Evolutionary conservation across 306 rosid genomes (phyloP).

Genomic region (Prunus salicina): DNA sequence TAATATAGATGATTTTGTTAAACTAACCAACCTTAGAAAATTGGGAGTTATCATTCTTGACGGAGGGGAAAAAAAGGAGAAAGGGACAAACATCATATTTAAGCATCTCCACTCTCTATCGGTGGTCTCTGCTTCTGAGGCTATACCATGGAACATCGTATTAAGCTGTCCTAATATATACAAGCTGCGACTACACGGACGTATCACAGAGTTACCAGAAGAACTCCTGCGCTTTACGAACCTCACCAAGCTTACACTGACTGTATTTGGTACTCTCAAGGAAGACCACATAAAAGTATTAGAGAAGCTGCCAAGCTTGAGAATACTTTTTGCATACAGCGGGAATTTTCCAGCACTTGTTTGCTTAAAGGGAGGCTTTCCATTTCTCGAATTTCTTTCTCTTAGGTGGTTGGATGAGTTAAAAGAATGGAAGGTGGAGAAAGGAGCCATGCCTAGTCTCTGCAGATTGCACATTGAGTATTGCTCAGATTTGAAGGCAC

Average conservation of each 20-base stretch:
- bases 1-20: slow-evolving; percentile 31
- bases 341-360: not conserved
- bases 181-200: not conserved
- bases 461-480: slow-evolving; percentile 15
- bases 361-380: slow-evolving; percentile 38
- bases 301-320: slow-evolving; percentile 45
- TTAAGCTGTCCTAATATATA: not conserved
- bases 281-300: slow-evolving; percentile 38
- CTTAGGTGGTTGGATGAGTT: slow-evolving; percentile 26
- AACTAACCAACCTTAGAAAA: slow-evolving; percentile 39
- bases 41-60: not conserved
- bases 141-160: not conserved
- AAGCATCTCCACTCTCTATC: not conserved
- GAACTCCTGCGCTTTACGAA: slow-evolving; percentile 11
- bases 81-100: not conserved
- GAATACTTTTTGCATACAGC: not conserved
- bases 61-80: not conserved
- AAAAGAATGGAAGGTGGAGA: slow-evolving; percentile 43
- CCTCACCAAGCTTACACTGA: slow-evolving; percentile 33
- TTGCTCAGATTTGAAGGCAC: not conserved
- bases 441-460: slow-evolving; percentile 36
- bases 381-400: slow-evolving; percentile 25
- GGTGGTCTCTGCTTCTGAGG: no score
- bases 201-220: slow-evolving; percentile 11
- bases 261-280: slow-evolving; percentile 14